phyloP scores from a whole-genome alignment of 805 yeast genomes.

The Cyberlindnera xishuangbannaensis region DNA sequence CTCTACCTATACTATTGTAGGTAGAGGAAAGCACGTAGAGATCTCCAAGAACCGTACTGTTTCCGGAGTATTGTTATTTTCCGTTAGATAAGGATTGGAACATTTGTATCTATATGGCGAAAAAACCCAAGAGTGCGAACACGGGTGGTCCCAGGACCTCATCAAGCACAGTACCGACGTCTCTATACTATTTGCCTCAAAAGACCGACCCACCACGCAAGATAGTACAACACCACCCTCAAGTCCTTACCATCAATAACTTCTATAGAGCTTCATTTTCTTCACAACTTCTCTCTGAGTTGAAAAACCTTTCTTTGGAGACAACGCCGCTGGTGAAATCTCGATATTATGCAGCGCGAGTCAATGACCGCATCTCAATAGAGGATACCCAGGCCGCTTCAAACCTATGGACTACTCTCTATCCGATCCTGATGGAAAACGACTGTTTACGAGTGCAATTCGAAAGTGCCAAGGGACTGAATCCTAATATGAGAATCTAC shows the following conservation, averaged over 20 bases:
- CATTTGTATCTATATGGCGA: no score
- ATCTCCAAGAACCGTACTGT: no score
- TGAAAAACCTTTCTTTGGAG: conserved; percentile 25
- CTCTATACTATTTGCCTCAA: conserved; percentile 1
- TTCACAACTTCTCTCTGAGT: conserved; percentile 5
- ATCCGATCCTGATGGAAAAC: conserved; percentile 26
- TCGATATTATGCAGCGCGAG: conserved; percentile 50
- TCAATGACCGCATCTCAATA: conserved; percentile 44
- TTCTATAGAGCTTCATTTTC: conserved; percentile 14
- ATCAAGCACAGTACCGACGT: conserved; percentile 5
- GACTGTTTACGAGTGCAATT: conserved; percentile 25
- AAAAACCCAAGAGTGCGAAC: no score
- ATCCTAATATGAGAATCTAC: conserved; percentile 51
- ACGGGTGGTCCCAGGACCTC: not conserved
- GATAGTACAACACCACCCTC: conserved; percentile 9
- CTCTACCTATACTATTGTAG: no score
- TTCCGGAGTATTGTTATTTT: no score
- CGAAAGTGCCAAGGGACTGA: conserved; percentile 39
- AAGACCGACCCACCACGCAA: conserved; percentile 1
- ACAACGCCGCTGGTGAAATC: conserved; percentile 46
- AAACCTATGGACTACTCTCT: conserved; percentile 39
- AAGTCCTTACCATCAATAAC: conserved; percentile 17
- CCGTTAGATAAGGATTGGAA: no score
- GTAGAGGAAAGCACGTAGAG: no score
- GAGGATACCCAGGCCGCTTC: conserved; percentile 34